Base-by-base conservation (phyloP, 495 filamentous ascomycete genomes). In the Penicillium manginii region DNA sequence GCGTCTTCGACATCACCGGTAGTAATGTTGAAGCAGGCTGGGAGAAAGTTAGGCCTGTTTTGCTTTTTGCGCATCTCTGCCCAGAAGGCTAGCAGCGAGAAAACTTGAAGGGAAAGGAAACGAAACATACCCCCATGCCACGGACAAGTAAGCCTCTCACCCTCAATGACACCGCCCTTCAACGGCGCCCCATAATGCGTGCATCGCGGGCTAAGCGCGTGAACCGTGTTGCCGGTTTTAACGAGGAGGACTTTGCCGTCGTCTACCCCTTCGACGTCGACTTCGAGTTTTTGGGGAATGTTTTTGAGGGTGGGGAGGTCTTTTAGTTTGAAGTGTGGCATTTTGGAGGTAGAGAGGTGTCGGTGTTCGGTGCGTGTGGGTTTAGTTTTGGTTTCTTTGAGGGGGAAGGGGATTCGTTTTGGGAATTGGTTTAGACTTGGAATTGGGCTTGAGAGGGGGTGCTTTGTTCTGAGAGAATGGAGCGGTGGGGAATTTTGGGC, bases 1-100 rank as follows among this genome's bases (percentile, higher is more conserved):
- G 93, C 92, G 70, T 98, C 89, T 73, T 98, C 94, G 47, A 98
- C 88, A 59, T 97, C 93, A 29, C 94, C 94, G n/a, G 88, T 93
- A 42, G 80, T 75, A 54, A 90, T 84, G 59, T 91, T 91, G 74
- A 97, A 98, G 79, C 94, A 98, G 39, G 94, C 94, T 92, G 60
- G 59, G 61, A 7, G 17, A 29, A 10, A 49, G 12, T 37, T n/a
- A n/a, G 35, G 11, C 11, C 31, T 5, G 31, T 33, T 5, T 11
- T 33, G 4, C 4, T 33, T 33, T 5, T 33, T 33, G 4, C 31
- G 11, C 4, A 33, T 33, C 31, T 33, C 4, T 4, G 6, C 5
- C 39, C 14, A 15, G n/a, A 14, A 14, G 5, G 15, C 39, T 42
- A n/a, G 39, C 15, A 42, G n/a, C 31, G 4, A 33, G 31, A 5